Evolutionary conservation across 768 basidiomycete species (phyloP).

Genomic region (Mycena latifolia): DNA sequence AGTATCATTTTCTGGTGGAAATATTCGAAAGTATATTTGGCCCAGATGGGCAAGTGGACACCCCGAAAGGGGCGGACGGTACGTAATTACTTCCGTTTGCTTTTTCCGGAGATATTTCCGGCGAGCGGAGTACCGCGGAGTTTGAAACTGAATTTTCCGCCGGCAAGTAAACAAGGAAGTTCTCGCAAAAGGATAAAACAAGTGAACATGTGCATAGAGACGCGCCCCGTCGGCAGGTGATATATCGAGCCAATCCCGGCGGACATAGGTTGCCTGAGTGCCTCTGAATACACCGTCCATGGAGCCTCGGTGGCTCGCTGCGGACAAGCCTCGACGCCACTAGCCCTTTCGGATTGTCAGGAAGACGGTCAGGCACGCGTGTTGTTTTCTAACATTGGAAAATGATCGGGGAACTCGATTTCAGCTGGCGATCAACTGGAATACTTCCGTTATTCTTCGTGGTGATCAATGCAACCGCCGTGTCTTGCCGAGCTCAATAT

Average conservation of each 20-base stretch:
- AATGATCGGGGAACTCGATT: slow-evolving; percentile 20
- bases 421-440: slow-evolving; percentile 8
- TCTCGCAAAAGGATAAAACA: slow-evolving; percentile 2
- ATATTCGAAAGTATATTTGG: slow-evolving; percentile 31
- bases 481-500: slow-evolving; percentile 19
- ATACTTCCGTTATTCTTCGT: slow-evolving; percentile 10
- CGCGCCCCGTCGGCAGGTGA: not conserved
- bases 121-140: not conserved
- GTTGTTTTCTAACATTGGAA: not conserved
- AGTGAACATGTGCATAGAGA: not conserved
- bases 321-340: slow-evolving; percentile 24
- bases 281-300: not conserved
- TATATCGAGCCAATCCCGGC: slow-evolving; percentile 2
- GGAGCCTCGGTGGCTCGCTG: slow-evolving; percentile 26
- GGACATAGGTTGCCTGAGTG: not conserved
- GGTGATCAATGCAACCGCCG: slow-evolving; percentile 26
- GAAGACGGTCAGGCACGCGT: slow-evolving; percentile 16
- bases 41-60: not conserved
- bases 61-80: slow-evolving; percentile 28
- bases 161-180: not conserved
- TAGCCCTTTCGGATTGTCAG: slow-evolving; percentile 33
- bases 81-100: slow-evolving; percentile 27
- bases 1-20: slow-evolving; percentile 28
- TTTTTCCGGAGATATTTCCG: slow-evolving; percentile 28
- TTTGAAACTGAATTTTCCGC: slow-evolving; percentile 2